phyloP scores from a whole-genome alignment of 139 green algal species.

The Haematococcus sp. region DNA sequence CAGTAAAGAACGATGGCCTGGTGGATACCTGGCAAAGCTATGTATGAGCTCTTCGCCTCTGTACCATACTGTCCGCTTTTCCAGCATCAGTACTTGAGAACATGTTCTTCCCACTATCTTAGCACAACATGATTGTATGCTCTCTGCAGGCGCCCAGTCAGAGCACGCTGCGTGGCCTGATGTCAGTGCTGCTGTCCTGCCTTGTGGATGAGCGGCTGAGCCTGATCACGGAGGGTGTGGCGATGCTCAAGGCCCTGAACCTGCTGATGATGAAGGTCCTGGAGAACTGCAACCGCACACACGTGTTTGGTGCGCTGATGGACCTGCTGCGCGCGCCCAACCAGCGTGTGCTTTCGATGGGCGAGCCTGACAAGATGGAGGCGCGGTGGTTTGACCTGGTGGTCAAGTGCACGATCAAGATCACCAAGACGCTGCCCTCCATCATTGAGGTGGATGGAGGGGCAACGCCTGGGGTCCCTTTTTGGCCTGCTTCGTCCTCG shows the following conservation, averaged over 20 bases:
- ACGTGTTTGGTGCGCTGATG: slow-evolving; percentile 77
- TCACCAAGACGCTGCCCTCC: slow-evolving; percentile 74
- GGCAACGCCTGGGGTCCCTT: too few species aligned
- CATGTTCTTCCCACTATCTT: too few species aligned
- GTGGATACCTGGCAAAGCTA: slow-evolving; percentile 6
- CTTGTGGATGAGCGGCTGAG: slow-evolving; percentile 25
- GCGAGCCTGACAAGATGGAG: slow-evolving; percentile 15
- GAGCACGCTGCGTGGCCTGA: too few species aligned
- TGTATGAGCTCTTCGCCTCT: too few species aligned
- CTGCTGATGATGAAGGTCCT: slow-evolving; percentile 93
- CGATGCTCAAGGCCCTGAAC: slow-evolving; percentile 80
- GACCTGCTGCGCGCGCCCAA: slow-evolving; percentile 60
- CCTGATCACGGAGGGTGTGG: slow-evolving; percentile 35
- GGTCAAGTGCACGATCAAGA: slow-evolving; percentile 97
- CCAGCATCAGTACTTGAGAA: too few species aligned
- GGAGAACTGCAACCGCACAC: slow-evolving; percentile 76
- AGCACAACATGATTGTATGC: too few species aligned
- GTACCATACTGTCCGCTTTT: too few species aligned
- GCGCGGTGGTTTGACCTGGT: slow-evolving; percentile 77
- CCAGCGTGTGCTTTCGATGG: slow-evolving; percentile 12
- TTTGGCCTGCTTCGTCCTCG: too few species aligned
- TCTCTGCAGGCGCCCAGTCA: too few species aligned
- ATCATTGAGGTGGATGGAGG: slow-evolving; percentile 54
- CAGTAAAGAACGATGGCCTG: slow-evolving; percentile 7
- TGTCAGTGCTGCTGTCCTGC: slow-evolving; percentile 23